Evolutionary conservation across 2,329 filamentous ascomycete genomes (phyloP), one percentile per base, ranked within the genome.

Genomic region (Cladosporium colombiae): DNA sequence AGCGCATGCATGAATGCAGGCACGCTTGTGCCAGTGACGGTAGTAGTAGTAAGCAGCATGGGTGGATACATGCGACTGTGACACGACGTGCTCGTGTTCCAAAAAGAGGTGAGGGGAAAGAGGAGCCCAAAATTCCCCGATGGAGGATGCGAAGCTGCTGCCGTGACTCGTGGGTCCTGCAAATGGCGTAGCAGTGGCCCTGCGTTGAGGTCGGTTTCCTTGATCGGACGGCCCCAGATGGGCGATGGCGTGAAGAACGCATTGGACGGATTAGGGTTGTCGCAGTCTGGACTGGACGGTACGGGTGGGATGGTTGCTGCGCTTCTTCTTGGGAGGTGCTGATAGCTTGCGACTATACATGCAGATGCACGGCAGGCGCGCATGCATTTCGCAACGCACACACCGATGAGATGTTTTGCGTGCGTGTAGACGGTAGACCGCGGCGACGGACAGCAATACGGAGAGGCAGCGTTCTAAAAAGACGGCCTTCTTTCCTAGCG

Each of bases 1-100:
- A 53, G 52, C 52, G 29, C 25, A 33, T 55, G 52, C 27, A 55
- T 33, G n/a, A 31, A 55, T 55, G 52, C 52, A 55, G 27, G 55
- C 55, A 57, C 21, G 21, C 40, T 35, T 35, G 55, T 40, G 33
- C 40, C 55, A 57, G 31, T 37, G 13, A 21, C 31, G 8, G 31
- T 23, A 21, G n/a, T 23, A 21, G n/a, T 23, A 37, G 31, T 35
- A 40, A 23, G 23, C 37, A 44, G 21, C 40, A 46, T 46, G n/a
- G 40, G 40, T 46, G n/a, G 40, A 16, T 46, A 21, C n/a, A 21
- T 46, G n/a, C 40, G 21, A 40, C 5, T 13, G 55, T 57, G 55
- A 25, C 55, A 57, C 55, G 23, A 23, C 55, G 27, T 40, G 11
- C 33, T 57, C 55, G 55, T 57, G 40, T 37, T 35, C 29, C 13